These are phyloP conservation scores for Rutstroemia sp. DNA, from an alignment of 2,329 filamentous ascomycete species.

Conservation along the genomic window DNA sequence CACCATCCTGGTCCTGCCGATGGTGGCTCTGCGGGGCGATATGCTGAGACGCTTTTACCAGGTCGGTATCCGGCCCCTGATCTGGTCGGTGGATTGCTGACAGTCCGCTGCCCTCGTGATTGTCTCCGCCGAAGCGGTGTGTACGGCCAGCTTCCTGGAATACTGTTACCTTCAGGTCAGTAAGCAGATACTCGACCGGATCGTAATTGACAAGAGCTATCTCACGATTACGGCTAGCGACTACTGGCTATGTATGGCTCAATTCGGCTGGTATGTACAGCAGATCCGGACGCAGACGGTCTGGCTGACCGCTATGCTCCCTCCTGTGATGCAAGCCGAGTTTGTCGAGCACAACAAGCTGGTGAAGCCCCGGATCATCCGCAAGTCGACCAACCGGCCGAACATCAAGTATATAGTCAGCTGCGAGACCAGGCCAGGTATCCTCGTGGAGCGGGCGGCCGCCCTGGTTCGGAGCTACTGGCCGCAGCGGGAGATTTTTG, in stretches of 20 bases:
- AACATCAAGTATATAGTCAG: slow-evolving; percentile 14
- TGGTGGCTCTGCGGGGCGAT: slow-evolving; percentile 6
- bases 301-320: slow-evolving; percentile 12
- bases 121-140: slow-evolving; percentile 10
- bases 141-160: slow-evolving; percentile 9
- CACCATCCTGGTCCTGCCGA: slow-evolving; percentile 12
- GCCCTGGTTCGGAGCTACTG: slow-evolving; percentile 8
- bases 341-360: slow-evolving; percentile 11
- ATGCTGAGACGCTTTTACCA: slow-evolving; percentile 12
- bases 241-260: slow-evolving; percentile 9
- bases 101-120: slow-evolving; percentile 9
- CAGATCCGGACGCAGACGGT: slow-evolving; percentile 11
- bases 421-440: slow-evolving; percentile 1
- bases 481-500: background rate
- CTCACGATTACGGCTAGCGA: slow-evolving; percentile 13
- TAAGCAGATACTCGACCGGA: slow-evolving; percentile 8
- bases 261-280: slow-evolving; percentile 12
- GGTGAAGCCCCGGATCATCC: slow-evolving; percentile 10
- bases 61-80: slow-evolving; percentile 6
- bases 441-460: slow-evolving; percentile 7
- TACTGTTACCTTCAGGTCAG: slow-evolving; percentile 3
- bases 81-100: slow-evolving; percentile 3
- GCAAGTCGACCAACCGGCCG: slow-evolving; percentile 11
- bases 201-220: slow-evolving; percentile 11
- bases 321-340: slow-evolving; percentile 7